Percentiles rank a stretch among this genome's conserved stretches.
These are phyloP conservation scores for Cutaneotrichosporon sp. DNA, from an alignment of 1,284 basidiomycete species.

Conservation along the genomic window DNA sequence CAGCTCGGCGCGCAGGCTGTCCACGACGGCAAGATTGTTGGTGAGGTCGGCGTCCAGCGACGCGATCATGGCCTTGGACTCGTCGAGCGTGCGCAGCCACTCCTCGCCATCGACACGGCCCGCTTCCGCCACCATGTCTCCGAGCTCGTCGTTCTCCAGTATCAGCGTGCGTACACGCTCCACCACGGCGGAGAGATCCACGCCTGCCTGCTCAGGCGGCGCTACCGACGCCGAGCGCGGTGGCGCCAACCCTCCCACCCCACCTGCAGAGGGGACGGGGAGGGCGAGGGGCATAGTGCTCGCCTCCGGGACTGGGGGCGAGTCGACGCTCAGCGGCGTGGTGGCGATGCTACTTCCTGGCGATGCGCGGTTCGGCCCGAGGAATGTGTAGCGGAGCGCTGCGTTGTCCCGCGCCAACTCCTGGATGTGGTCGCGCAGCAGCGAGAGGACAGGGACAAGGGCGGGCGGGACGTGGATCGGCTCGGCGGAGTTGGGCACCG, in stretches of 20 bases:
- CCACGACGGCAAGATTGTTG: slow-evolving; percentile 37
- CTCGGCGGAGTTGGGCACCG: slow-evolving; percentile 5
- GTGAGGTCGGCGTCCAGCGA: slow-evolving; percentile 46
- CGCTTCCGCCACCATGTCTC: slow-evolving; percentile 45
- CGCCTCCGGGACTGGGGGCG: slow-evolving; percentile 1
- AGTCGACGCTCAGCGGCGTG: slow-evolving; percentile 18
- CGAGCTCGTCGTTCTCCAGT: slow-evolving; percentile 49
- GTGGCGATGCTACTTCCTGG: slow-evolving; percentile 21
- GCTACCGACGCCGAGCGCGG: neutral
- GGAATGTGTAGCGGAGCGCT: slow-evolving; percentile 47
- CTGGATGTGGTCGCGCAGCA: slow-evolving; percentile 42
- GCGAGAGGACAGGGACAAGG: slow-evolving; percentile 35
- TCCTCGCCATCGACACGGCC: slow-evolving; percentile 32
- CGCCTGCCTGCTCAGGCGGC: slow-evolving; percentile 7
- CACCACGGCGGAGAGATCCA: slow-evolving; percentile 40
- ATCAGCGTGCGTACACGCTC: slow-evolving; percentile 42
- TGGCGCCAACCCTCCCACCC: neutral
- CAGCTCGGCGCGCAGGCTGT: slow-evolving; percentile 34
- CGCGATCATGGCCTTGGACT: slow-evolving; percentile 41
- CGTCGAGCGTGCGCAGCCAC: slow-evolving; percentile 41
- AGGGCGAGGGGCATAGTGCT: neutral
- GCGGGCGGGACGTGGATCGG: slow-evolving; percentile 34
- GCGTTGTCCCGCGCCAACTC: slow-evolving; percentile 46
- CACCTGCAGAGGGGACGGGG: slow-evolving; percentile 4
- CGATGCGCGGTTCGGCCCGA: slow-evolving; percentile 23